These are phyloP conservation scores for Naganishia friedmannii DNA, from an alignment of 768 basidiomycete species.

Conservation along the genomic window DNA sequence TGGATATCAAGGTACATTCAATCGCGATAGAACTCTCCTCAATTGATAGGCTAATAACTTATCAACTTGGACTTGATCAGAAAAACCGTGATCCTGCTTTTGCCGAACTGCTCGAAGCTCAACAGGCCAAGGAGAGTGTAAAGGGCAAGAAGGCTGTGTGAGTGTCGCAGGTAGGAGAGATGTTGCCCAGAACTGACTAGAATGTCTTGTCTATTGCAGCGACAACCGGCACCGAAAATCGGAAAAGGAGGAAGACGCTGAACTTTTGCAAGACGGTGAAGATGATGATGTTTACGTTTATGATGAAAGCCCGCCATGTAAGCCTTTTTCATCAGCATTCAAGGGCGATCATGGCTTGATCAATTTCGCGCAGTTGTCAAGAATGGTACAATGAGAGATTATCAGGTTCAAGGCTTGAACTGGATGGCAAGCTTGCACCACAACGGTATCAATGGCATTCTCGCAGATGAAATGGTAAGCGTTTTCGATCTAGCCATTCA, in stretches of 20 bases:
- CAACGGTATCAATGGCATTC: slow-evolving; percentile 92
- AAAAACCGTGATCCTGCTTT: slow-evolving; percentile 88
- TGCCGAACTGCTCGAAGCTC: slow-evolving; percentile 76
- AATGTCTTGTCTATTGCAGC: slow-evolving; percentile 53
- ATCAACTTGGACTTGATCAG: slow-evolving; percentile 53
- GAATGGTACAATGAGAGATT: slow-evolving; percentile 79
- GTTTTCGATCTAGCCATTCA: neutral
- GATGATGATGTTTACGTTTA: slow-evolving; percentile 79
- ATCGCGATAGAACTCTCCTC: neutral
- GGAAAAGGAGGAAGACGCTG: slow-evolving; percentile 98
- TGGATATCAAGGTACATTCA: slow-evolving; percentile 78
- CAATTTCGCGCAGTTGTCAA: slow-evolving; percentile 65
- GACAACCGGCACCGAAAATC: slow-evolving; percentile 88
- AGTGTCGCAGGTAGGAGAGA: slow-evolving; percentile 43
- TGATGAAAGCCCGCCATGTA: slow-evolving; percentile 88
- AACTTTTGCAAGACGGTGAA: slow-evolving; percentile 81
- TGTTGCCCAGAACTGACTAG: neutral
- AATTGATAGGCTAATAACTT: neutral
- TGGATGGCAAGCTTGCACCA: slow-evolving; percentile 97
- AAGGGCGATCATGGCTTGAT: neutral
- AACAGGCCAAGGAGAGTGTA: slow-evolving; percentile 60
- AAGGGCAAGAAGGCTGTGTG: slow-evolving; percentile 76
- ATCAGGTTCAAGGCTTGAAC: slow-evolving; percentile 92
- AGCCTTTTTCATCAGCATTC: slow-evolving; percentile 35
- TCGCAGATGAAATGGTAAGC: slow-evolving; percentile 91